phyloP scores from a whole-genome alignment of 2,329 filamentous ascomycete genomes.

The Magnaporthiopsis rhizophila region DNA sequence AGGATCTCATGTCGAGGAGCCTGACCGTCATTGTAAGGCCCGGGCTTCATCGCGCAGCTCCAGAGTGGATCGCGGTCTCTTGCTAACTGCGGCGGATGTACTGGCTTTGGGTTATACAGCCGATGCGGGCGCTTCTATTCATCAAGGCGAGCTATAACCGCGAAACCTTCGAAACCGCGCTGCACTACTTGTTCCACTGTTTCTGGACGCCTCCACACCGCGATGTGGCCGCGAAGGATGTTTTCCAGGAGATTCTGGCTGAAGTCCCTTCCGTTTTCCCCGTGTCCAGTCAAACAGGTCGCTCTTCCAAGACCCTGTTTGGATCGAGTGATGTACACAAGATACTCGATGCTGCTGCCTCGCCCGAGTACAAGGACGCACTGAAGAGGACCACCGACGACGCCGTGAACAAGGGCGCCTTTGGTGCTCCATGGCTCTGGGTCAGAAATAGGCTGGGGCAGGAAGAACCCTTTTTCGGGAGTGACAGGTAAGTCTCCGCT shows the following conservation, averaged over 20 bases:
- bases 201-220: conserved; percentile 55
- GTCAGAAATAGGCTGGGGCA: conserved; percentile 50
- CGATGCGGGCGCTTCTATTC: conserved; percentile 58
- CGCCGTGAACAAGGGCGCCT: conserved; percentile 59
- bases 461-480: conserved; percentile 67
- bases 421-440: conserved; percentile 71
- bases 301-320: conserved; percentile 32
- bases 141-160: conserved; percentile 51
- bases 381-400: conserved; percentile 50
- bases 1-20: conserved; percentile 33
- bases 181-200: conserved; percentile 46
- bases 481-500: conserved; percentile 48
- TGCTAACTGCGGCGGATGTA: neutral
- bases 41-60: neutral
- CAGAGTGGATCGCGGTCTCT: neutral
- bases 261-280: conserved; percentile 20
- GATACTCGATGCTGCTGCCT: conserved; percentile 45
- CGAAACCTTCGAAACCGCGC: conserved; percentile 41
- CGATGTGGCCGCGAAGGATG: conserved; percentile 50
- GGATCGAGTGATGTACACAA: conserved; percentile 39
- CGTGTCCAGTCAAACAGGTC: neutral
- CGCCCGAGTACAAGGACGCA: conserved; percentile 31
- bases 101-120: conserved; percentile 19
- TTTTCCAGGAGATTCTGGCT: conserved; percentile 33
- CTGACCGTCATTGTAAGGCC: conserved; percentile 32